A percentile compares a stretch with the other conserved stretches of the same genome.
Conservation (phyloP, 2,329 filamentous ascomycete species). For the Microcera coccophila region DNA sequence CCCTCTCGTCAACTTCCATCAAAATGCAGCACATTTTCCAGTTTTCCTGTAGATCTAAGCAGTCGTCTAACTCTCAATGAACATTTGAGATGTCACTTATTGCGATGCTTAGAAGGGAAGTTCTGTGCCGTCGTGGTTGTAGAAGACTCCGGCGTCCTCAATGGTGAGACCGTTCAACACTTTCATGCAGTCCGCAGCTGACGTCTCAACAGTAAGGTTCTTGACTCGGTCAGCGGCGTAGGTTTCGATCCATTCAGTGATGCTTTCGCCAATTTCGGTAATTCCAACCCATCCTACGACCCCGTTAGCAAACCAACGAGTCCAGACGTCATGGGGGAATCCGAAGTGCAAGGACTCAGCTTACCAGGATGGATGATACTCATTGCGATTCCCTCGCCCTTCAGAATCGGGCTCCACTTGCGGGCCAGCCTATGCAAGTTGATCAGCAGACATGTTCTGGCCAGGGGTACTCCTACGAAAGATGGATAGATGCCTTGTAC, state of each 20-base stretch:
- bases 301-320: not conserved
- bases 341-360: not conserved
- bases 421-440: slow-evolving; percentile 10
- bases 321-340: not conserved
- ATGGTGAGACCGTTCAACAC: slow-evolving; percentile 7
- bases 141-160: slow-evolving; percentile 7
- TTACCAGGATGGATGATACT: slow-evolving; percentile 20
- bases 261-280: slow-evolving; percentile 3
- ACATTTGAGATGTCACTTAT: too few species aligned
- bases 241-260: slow-evolving; percentile 3
- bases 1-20: not conserved
- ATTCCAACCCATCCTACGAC: slow-evolving; percentile 3
- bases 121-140: slow-evolving; percentile 4
- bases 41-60: too few species aligned
- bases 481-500: not conserved
- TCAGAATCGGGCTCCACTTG: slow-evolving; percentile 21
- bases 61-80: too few species aligned
- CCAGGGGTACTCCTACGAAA: not conserved
- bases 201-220: slow-evolving; percentile 2
- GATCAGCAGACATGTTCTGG: not conserved
- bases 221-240: not conserved
- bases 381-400: slow-evolving; percentile 18
- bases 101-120: slow-evolving; percentile 3
- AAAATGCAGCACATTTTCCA: too few species aligned
- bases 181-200: slow-evolving; percentile 5